Evolutionary conservation across 2,329 filamentous ascomycete species (phyloP), one percentile per base, ranked within the genome.

Genomic region (Blastomyces parvus): DNA sequence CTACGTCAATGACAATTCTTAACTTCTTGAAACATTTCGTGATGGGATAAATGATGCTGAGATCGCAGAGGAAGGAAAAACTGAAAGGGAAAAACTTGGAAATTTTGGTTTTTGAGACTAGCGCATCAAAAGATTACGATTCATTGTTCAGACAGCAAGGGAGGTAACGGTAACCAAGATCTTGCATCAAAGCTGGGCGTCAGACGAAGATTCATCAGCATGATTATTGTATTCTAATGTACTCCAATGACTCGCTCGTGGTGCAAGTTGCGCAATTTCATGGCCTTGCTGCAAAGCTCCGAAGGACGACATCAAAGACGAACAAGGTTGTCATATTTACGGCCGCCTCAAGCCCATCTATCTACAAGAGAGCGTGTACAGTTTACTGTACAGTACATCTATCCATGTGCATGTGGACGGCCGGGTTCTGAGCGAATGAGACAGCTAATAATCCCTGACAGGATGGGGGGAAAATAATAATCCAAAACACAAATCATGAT

Each of bases 1-100:
- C 33, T 36, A 36, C 53, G 33, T 36, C 53, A 56, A 56, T 38
- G 50, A 53, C 30, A n/a, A 19, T 13, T 19, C 17, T 56, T 56
- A n/a, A 30, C 14, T 38, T 56, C 30, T 8, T 38, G 33, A 56
- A 56, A 53, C 50, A 30, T 13, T 33, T 27, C 19, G 40, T 8
- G 40, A 17, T 59, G 42, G 38, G 25, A 42, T 44, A 25, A 42
- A 46, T 59, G 57, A 56, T 56, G 53, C 53, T 46, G 38, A 46
- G 57, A 55, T 42, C 25, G 50, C 38, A 56, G 14, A 36, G n/a
- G 17, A 59, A 25, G 30, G 25, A 25, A 61, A 53, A 36, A 11
- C 9, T 40, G 55, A 58, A 25, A 22, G 55, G 25, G 8, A 58
- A 25, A 25, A 58, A 58, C 55, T 59, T 59, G 57, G 57, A 46